Base-by-base conservation (phyloP, 345 rosid genomes). In the Aquilaria yunnanensis region DNA sequence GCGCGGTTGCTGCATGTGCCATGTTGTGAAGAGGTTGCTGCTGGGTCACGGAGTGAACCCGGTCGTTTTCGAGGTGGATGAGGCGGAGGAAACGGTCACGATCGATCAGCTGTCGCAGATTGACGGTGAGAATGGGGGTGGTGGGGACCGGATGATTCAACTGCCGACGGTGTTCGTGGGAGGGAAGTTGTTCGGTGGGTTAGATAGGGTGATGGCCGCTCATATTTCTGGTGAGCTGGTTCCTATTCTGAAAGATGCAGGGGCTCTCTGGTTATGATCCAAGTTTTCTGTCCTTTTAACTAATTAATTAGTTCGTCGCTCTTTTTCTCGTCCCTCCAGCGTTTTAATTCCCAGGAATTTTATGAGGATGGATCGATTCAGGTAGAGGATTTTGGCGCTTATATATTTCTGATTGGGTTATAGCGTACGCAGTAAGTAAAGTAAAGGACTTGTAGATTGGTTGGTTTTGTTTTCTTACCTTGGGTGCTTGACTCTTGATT, bases 161-260 rank as follows among this genome's bases (percentile, higher is more conserved):
- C 79, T 87, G 53, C 98, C 98, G 45, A 88, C 74, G 50, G 86
- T 92, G 46, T 92, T 82, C 11, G 72, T 92, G 0, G 96, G 98
- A 2, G 98, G 98, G 31, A 81, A 76, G 54, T 58, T 89, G 79
- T 82, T 92, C 47, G 98, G 98, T 51, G 96, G 96, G 47, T 67
- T 92, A 51, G 98, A 92, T 57, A 85, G 75, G 64, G 83, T 92
- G 59, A 86, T 92, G 85, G 73, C 96, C 2, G 73, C 86, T 64
- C 98, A 89, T 78, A 87, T 89, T 57, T 75, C 92, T 0, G 96
- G 96, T 61, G 96, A 87, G 51, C 67, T 92, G 67, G 90, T 89
- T 67, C 93, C 98, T n/a, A 75, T 85, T 59, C 67, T 92, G 68
- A 92, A 88, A 63, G 81, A 80, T 5, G 96, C 83, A 3, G 86